Evolutionary conservation across 2,329 filamentous ascomycete genomes (phyloP).

Genomic region (Orbilia brochopaga): DNA sequence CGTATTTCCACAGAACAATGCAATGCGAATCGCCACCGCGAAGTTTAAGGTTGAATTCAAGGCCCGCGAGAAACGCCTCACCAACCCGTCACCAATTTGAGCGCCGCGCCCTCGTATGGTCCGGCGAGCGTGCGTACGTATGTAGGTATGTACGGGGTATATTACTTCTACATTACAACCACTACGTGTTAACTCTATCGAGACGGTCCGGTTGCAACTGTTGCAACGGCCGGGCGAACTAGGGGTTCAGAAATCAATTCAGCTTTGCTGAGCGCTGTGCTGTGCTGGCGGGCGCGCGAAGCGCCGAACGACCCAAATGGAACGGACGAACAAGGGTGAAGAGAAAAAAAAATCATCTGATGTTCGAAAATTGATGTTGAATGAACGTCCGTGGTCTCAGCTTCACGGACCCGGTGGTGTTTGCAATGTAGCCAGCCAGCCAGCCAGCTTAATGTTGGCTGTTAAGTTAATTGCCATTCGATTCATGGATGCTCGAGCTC

Average conservation of each 20-base stretch:
- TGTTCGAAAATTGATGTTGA: slow-evolving; percentile 14
- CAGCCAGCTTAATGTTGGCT: no score
- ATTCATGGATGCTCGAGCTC: no score
- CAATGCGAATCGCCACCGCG: no score
- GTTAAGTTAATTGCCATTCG: no score
- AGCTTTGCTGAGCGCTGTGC: no score
- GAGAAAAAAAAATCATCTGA: slow-evolving; percentile 45
- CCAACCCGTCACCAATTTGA: slow-evolving; percentile 14
- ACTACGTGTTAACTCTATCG: slow-evolving; percentile 42
- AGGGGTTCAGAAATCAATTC: not conserved
- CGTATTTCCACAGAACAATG: no score
- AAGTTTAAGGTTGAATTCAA: no score
- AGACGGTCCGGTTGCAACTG: slow-evolving; percentile 40
- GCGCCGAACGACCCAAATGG: slow-evolving; percentile 1
- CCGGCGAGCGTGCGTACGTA: no score
- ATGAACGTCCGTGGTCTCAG: slow-evolving; percentile 30
- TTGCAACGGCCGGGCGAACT: slow-evolving; percentile 8
- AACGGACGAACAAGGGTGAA: no score
- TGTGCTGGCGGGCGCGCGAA: slow-evolving; percentile 1
- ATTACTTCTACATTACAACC: no score
- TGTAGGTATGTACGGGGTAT: no score
- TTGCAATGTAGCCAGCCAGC: not conserved
- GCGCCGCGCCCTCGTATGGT: no score
- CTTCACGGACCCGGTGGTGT: slow-evolving; percentile 5
- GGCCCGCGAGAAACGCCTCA: slow-evolving; percentile 2